Percentiles rank a stretch among this genome's conserved stretches.
Evolutionary conservation across 176 grass and related monocot species (phyloP).

Genomic region (Triticum monococcum): DNA sequence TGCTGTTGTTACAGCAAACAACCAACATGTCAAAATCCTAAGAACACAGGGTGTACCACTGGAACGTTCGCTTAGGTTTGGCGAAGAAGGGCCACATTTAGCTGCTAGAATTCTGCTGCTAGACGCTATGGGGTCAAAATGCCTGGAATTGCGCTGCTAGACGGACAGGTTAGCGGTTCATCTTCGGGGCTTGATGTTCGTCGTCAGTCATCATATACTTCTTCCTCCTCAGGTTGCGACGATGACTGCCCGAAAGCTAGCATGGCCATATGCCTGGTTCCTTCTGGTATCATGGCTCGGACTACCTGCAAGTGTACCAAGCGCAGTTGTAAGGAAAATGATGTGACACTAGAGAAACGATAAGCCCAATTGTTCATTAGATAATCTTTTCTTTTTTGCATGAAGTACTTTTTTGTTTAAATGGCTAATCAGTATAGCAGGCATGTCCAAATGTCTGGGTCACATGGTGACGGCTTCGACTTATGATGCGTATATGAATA

Average conservation of each 20-base stretch:
- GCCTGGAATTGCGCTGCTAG: background rate
- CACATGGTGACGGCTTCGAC: background rate
- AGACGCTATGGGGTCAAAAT: background rate
- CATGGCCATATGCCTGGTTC: conserved; percentile 71
- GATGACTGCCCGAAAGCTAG: conserved; percentile 72
- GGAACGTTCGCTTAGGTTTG: background rate
- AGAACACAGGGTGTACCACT: background rate
- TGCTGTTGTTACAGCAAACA: background rate
- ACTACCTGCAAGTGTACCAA: conserved; percentile 47
- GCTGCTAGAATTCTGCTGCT: background rate
- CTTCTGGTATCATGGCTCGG: conserved; percentile 79
- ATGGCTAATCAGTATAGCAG: background rate
- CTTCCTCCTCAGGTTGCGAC: conserved; percentile 48
- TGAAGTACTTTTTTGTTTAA: no score
- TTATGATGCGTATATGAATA: background rate
- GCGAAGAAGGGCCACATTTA: background rate
- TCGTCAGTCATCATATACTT: conserved; percentile 43
- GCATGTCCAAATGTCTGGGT: background rate
- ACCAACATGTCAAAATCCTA: background rate
- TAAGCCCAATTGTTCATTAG: no score
- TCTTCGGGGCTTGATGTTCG: background rate
- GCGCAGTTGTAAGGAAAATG: background rate
- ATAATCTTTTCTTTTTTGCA: no score
- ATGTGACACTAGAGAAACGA: no score
- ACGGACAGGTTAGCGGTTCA: background rate